Evolutionary conservation across 257 asterid genomes (phyloP), one percentile per base, ranked within the genome.

Genomic region (Agastache rugosa): DNA sequence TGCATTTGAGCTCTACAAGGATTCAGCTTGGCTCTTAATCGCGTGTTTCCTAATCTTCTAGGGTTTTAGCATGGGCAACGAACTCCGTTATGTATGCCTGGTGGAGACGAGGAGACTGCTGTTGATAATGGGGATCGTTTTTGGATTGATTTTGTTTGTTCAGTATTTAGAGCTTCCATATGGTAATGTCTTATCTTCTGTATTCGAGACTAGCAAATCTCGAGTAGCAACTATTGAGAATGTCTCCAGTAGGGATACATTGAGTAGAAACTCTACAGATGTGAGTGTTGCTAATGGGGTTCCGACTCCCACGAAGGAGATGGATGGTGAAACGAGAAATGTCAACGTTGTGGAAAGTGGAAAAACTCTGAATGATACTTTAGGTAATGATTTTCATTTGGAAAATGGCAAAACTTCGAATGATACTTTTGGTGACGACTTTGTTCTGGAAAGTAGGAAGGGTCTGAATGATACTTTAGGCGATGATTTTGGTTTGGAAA

Each of bases 81-180:
- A 81, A 45, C 68, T 72, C 37, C 84, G 82, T 27, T 79, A 82
- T 68, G n/a, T 45, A 34, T 80, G 81, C 45, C 81, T 89, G 37
- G 71, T 82, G 27, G 90, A 87, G 83, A 81, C 85, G 19, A 77
- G 88, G 83, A 82, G 86, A 54, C 74, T 88, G 80, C 63, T 90
- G 76, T 78, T 88, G 84, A 60, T 93, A 45, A 79, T 86, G 72
- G 94, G 87, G 23, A 75, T 83, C 44, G 66, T 81, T 23, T 89
- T 90, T 69, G 92, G 86, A 29, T 50, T 85, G 54, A 71, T 89
- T 79, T 74, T 91, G 77, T 82, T 82, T 50, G 54, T 91, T 72
- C 96, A 90, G 81, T 86, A 81, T 78, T 74, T 89, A 19, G 92
- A 85, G 85, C 96, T 86, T 81, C 90, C 94, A 1, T 85, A 85